Conservation (phyloP, 1,139 yeast genomes). For the Eremothecium cymbalariae region DNA sequence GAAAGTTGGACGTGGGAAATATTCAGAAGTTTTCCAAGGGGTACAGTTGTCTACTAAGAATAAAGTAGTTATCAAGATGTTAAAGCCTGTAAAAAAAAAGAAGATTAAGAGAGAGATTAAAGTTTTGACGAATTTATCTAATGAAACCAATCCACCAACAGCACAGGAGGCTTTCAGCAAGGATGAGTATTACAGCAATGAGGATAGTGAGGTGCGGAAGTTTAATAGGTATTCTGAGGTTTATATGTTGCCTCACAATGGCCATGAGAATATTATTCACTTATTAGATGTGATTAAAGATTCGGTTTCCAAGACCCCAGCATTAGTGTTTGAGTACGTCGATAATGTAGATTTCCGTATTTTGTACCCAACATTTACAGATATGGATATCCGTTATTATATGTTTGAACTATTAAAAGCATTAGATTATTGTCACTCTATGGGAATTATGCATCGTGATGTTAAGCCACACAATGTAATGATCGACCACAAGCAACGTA, state of each 20-base stretch:
- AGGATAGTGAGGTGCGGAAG: conserved; percentile 21
- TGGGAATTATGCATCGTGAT: conserved; percentile 98
- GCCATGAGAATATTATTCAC: conserved; percentile 54
- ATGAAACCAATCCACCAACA: conserved; percentile 27
- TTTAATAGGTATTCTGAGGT: conserved; percentile 21
- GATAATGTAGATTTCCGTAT: conserved; percentile 86
- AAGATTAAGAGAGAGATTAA: conserved; percentile 93
- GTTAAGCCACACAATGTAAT: conserved; percentile 97
- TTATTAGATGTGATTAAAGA: conserved; percentile 85
- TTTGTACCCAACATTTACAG: conserved; percentile 82
- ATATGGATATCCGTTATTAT: conserved; percentile 76
- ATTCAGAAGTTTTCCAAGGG: conserved; percentile 91
- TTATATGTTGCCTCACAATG: conserved; percentile 30
- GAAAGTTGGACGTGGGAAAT: conserved; percentile 95
- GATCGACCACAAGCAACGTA: conserved; percentile 79
- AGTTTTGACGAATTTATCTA: conserved; percentile 69
- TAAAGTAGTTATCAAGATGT: conserved; percentile 78
- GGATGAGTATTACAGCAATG: conserved; percentile 26
- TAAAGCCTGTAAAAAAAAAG: conserved; percentile 94
- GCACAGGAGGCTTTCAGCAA: conserved; percentile 16
- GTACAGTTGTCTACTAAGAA: conserved; percentile 48
- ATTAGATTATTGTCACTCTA: conserved; percentile 86
- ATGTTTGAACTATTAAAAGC: conserved; percentile 85
- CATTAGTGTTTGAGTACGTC: conserved; percentile 83
- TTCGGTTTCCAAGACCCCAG: conserved; percentile 85